Evolutionary conservation across 2,329 filamentous ascomycete genomes (phyloP), one percentile per base, ranked within the genome.

Genomic region (Monilinia aucupariae): DNA sequence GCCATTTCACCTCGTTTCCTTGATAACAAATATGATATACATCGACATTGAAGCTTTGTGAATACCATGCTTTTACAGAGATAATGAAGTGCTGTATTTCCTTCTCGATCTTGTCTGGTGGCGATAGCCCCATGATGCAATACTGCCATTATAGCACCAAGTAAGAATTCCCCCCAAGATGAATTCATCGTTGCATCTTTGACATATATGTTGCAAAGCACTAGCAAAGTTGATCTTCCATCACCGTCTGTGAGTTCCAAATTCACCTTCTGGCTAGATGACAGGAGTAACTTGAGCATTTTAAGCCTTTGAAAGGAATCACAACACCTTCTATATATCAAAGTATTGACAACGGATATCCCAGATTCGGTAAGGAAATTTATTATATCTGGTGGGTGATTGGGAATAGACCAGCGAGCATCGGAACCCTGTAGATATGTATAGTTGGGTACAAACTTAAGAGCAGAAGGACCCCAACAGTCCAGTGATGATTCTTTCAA

Each of bases 21-120:
- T 17, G 25, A n/a, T 17, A 56, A 43, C 7, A 45, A 10, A 43
- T 6, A 22, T 47, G 17, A 30, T 4, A 56, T 47, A n/a, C 25
- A 56, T 47, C 20, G n/a, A 22, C 45, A 47, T 25, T 47, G 39
- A 25, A 25, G 8, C 25, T 43, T 12, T 39, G 20, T 39, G 10
- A 41, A 43, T 8, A 5, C 3, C 4, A 8, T 9, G 17, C 0
- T 30, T 25, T 25, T 12, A 17, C 53, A 56, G 8, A 56, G 39
- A 30, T 56, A 56, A n/a, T 56, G 53, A 17, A 56, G 53, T 32
- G 53, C 34, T 9, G 53, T 56, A 34, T 56, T 47, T n/a, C 53
- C 53, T 30, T 47, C n/a, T 4, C 1, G 4, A 17, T 56, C 53
- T 56, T 56, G 25, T 30, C 17, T n/a, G 9, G 53, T 45, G 7